Base-by-base conservation (phyloP, 2,329 filamentous ascomycete genomes). In the Sclerotinia trifoliorum region DNA sequence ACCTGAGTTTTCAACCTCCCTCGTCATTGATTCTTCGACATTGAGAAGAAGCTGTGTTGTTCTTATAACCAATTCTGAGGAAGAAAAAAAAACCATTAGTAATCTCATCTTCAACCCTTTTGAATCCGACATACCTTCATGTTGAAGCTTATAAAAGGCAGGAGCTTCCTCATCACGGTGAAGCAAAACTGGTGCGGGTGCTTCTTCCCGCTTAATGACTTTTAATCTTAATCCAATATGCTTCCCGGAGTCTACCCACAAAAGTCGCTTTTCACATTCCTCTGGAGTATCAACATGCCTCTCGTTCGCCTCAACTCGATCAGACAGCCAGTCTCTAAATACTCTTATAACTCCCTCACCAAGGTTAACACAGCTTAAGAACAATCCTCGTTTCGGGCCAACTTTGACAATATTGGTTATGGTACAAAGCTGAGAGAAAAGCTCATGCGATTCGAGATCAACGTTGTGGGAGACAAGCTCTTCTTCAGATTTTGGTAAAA, bases 341-440 rank as follows among this genome's bases (percentile, higher is more conserved):
- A 95, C 82, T 44, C 91, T 84, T 48, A 93, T 81, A 8, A 92
- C 84, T 0, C 89, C 83, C 68, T 93, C 88, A 66, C 87, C 85
- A 55, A 94, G 81, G 55, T 86, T 88, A 65, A 89, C 84, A 70
- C 87, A 86, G 74, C 84, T 88, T 65, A 86, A 80, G 72, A 92
- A 89, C 0, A 90, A 77, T 4, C 87, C 88, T 29, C 81, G 83
- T 39, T 82, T 83, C 1, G 87, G 84, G 1, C 88, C 86, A 46
- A 88, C 81, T 76, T 89, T 89, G 70, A 92, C 88, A 46, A 95
- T 78, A 74, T 88, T 91, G 13, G 86, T 86, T 26, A 86, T 82
- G 8, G 87, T 85, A 76, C 89, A 90, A 15, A 95, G 83, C 78
- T 95, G 91, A 0, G 89, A 88, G 76, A 95, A 94, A 29, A 88